Conservation (phyloP, 2,329 filamentous ascomycete genomes). For the Orbilia ellipsospora region DNA sequence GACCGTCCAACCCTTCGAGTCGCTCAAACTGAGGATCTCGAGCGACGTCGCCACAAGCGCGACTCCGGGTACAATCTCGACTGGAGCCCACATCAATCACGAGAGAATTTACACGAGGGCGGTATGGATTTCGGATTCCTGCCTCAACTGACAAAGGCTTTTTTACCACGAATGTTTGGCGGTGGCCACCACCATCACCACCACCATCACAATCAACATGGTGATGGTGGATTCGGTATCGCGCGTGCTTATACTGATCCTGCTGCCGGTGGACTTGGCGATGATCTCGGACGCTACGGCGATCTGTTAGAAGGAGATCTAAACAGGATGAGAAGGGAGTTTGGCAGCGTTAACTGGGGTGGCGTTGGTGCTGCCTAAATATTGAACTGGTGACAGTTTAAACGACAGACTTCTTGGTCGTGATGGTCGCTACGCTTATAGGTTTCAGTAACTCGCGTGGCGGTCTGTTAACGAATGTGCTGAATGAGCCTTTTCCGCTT, state of each 20-base stretch:
- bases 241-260: conserved; percentile 14
- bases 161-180: conserved; percentile 47
- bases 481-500: no score
- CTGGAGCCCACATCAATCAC: conserved; percentile 45
- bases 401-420: conserved; percentile 23
- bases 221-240: conserved; percentile 18
- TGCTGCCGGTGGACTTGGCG: conserved; percentile 18
- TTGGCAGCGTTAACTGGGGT: conserved; percentile 35
- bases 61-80: conserved; percentile 49
- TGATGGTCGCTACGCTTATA: neutral
- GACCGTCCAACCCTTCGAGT: conserved; percentile 34
- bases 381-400: neutral
- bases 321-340: conserved; percentile 33
- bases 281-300: conserved; percentile 47
- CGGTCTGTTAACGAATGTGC: neutral
- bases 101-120: conserved; percentile 29
- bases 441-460: conserved; percentile 28
- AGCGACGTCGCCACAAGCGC: conserved; percentile 36
- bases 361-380: conserved; percentile 40
- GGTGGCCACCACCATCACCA: conserved; percentile 26
- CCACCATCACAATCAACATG: conserved; percentile 16
- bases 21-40: conserved; percentile 29
- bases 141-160: conserved; percentile 30
- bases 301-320: conserved; percentile 46
- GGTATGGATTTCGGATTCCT: conserved; percentile 39